Evolutionary conservation across 1,284 basidiomycete genomes (phyloP), one percentile per base, ranked within the genome.

Genomic region (Schizopora paradoxa): DNA sequence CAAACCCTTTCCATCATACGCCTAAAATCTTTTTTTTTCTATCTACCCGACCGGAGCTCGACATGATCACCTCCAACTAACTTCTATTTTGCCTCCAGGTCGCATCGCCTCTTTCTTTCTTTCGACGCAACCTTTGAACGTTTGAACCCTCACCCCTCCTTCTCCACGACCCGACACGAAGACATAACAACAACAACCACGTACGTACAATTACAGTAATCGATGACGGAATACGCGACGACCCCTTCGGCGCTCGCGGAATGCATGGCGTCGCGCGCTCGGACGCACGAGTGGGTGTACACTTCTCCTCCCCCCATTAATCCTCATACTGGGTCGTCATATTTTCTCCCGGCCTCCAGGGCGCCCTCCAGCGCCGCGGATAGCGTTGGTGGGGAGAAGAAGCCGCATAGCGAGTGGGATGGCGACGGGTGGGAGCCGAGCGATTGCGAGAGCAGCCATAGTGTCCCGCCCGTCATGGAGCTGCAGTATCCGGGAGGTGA

Each of bases 391-490:
- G 67, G 66, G 11, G n/a, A n/a, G n/a, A n/a, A n/a, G n/a, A n/a
- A 37, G 5, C 34, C 35, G 7, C 43, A 34, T 18, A 46, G 37
- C 23, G 31, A 47, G 4, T 47, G 49, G 45, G 67, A 68, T 54
- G 66, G 54, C 50, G 65, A 70, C 10, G 69, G 69, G 16, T 68
- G 68, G 27, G 69, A 74, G 4, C 62, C 66, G 27, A 83, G 81
- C 16, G 82, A 83, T 50, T 72, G 68, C 0, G 78, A 70, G 54
- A 85, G 80, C 60, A 67, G 71, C n/a, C 70, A 73, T 56, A 86
- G 82, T 0, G 52, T 78, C 5, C 83, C 83, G 2, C 84, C 83
- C 4, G 78, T 74, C 54, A 84, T 86, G 79, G 64, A 84, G 49
- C 63, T 86, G 51, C 73, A 74, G 47, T 86, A 78, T 57, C 67